Base-by-base conservation (phyloP, 75 land plant species). In the Larix kaempferi region DNA sequence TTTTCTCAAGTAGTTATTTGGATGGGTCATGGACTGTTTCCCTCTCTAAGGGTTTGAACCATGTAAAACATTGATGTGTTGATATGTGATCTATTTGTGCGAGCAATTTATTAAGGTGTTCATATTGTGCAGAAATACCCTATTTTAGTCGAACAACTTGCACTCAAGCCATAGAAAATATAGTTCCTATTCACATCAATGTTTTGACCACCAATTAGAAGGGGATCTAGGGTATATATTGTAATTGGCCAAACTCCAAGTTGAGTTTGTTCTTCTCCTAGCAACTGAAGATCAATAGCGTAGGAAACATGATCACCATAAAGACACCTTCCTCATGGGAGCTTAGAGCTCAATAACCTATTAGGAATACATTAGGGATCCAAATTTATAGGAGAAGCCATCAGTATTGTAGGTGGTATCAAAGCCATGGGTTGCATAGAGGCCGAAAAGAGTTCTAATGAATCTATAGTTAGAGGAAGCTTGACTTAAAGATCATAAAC, bases 201-300 rank as follows among this genome's bases (percentile, higher is more conserved):
- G 73, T 94, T 98, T 1, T 95, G 76, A 11, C 99, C 99, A 17
- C 89, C 63, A 0, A 94, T 91, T 11, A 91, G 82, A n/a, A 78
- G 86, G 17, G 93, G 95, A 77, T 97, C 98, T 2, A 94, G 91
- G 15, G 44, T 79, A 75, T 97, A 97, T 67, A 92, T 91, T n/a
- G 95, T 94, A 57, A 97, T 97, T 3, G 98, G 95, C n/a, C 89
- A 78, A 56, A 94, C 99, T 83, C 92, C 99, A 13, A 96, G 82
- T 85, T 96, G 98, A 49, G 74, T 25, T 85, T 84, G 87, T 21
- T 74, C 80, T 74, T 96, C 99, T 4, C 94, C 92, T 54, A 84
- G 78, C 52, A 84, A 56, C 37, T 91, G 83, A 3, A 71, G 84
- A 82, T 94, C 94, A 3, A 97, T 83, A 67, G 94, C 98, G 76